These are phyloP conservation scores for Colletotrichum sp. DNA, from an alignment of 2,329 filamentous ascomycete species.

Conservation along the genomic window DNA sequence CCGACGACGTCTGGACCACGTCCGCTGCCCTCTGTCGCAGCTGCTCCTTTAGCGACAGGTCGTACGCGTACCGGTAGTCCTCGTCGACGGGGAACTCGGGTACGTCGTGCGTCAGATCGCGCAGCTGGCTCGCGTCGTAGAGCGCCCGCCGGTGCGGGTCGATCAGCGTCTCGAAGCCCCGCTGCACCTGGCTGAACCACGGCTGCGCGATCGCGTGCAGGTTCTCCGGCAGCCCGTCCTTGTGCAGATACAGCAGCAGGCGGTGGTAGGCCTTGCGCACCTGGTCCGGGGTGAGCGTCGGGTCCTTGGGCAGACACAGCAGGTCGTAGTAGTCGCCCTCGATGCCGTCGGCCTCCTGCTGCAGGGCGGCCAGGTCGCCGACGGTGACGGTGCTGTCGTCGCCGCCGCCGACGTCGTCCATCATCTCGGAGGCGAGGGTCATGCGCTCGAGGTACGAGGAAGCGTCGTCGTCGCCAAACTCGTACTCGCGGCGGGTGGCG, in stretches of 20 bases:
- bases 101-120: slow-evolving; percentile 1
- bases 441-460: slow-evolving; percentile 45
- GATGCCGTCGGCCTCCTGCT: slow-evolving; percentile 11
- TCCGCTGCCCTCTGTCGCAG: slow-evolving; percentile 24
- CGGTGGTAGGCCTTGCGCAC: slow-evolving; percentile 50
- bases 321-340: slow-evolving; percentile 48
- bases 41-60: slow-evolving; percentile 24
- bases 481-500: slow-evolving; percentile 48
- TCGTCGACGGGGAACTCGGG: slow-evolving; percentile 14
- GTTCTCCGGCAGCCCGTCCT: slow-evolving; percentile 43
- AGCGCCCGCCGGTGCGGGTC: slow-evolving; percentile 44
- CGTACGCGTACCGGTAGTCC: slow-evolving; percentile 24
- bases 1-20: slow-evolving; percentile 34
- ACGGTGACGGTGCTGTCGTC: slow-evolving; percentile 23
- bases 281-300: slow-evolving; percentile 33
- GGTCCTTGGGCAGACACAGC: slow-evolving; percentile 44
- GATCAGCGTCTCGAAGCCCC: slow-evolving; percentile 53
- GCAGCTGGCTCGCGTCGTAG: slow-evolving; percentile 41
- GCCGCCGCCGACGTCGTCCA: slow-evolving; percentile 11
- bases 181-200: slow-evolving; percentile 45
- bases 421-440: slow-evolving; percentile 28
- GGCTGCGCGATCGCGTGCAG: slow-evolving; percentile 41
- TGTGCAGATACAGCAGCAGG: slow-evolving; percentile 48
- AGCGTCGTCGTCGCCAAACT: slow-evolving; percentile 53
- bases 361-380: neutral